Conservation (phyloP, 331 rosid species). For the Rosa hybrid region DNA sequence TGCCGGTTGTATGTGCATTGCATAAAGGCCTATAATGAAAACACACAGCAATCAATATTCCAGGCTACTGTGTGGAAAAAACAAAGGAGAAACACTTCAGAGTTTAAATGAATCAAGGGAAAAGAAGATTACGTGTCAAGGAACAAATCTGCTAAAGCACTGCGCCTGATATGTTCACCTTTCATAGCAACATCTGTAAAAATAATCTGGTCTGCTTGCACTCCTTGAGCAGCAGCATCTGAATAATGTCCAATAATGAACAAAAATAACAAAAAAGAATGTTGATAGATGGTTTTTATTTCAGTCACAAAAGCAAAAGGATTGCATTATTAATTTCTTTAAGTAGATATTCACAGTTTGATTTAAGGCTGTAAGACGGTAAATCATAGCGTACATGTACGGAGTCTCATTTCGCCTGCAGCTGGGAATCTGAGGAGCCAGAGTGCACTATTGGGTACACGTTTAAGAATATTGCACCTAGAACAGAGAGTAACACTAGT, state of each 20-base stretch:
- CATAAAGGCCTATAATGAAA: constrained; percentile 75
- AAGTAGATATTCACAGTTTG: not conserved
- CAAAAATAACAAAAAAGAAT: not conserved
- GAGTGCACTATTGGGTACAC: constrained; percentile 95
- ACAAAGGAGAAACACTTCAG: not conserved
- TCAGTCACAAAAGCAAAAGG: not conserved
- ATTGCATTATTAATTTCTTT: not conserved
- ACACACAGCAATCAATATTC: not conserved
- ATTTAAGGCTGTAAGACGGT: not conserved
- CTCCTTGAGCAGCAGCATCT: constrained; percentile 95
- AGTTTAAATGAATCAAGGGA: not conserved
- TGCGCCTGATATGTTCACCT: constrained; percentile 91
- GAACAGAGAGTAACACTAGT: constrained; percentile 18
- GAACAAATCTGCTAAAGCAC: constrained; percentile 91
- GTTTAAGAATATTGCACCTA: constrained; percentile 98
- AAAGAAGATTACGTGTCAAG: constrained; percentile 64
- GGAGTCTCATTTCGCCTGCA: constrained; percentile 80
- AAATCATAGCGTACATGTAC: constrained; percentile 60
- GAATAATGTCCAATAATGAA: constrained; percentile 12
- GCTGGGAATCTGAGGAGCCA: constrained; percentile 99
- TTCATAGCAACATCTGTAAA: constrained; percentile 99
- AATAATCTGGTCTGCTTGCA: constrained; percentile 87
- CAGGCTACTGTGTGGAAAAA: constrained; percentile 3
- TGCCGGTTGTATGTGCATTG: constrained; percentile 99
- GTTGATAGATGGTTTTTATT: not conserved